These are phyloP conservation scores for Psilocybe azurescens DNA, from an alignment of 768 basidiomycete species.

Conservation along the genomic window DNA sequence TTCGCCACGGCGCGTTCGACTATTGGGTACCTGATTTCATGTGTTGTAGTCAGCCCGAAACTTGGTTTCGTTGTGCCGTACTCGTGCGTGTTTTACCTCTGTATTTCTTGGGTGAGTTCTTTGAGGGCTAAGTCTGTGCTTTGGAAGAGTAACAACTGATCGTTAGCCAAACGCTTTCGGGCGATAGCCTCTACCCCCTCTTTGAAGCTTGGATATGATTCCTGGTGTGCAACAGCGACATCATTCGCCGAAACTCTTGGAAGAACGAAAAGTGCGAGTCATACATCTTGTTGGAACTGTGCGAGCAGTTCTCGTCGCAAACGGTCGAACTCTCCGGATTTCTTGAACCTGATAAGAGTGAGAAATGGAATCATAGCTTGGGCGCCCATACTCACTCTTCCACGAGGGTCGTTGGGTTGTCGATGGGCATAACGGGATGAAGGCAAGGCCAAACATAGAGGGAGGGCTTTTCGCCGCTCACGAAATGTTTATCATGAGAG, in stretches of 20 bases:
- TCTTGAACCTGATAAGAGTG: conserved; percentile 63
- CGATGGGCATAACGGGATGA: conserved; percentile 46
- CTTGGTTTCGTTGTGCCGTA: background rate
- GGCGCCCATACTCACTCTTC: conserved; percentile 54
- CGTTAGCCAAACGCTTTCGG: conserved; percentile 56
- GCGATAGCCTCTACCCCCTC: conserved; percentile 67
- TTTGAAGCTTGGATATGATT: conserved; percentile 59
- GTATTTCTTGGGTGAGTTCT: conserved; percentile 75
- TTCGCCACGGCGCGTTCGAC: conserved; percentile 67
- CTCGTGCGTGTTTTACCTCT: conserved; percentile 48
- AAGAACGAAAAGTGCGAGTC: conserved; percentile 23
- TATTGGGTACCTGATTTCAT: conserved; percentile 57
- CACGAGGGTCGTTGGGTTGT: conserved; percentile 64
- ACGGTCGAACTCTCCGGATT: conserved; percentile 79
- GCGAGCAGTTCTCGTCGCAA: conserved; percentile 67
- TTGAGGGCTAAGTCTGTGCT: conserved; percentile 57
- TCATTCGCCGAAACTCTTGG: background rate
- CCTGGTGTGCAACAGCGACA: conserved; percentile 33
- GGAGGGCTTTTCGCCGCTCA: background rate
- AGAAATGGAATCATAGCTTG: background rate
- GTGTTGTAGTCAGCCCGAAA: background rate
- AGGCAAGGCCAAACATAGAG: background rate
- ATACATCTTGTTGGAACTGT: conserved; percentile 66
- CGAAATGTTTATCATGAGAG: background rate
- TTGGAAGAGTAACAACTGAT: conserved; percentile 57